phyloP scores from a whole-genome alignment of 2,329 filamentous ascomycete species.

The Torrubiellomyces zombiae region DNA sequence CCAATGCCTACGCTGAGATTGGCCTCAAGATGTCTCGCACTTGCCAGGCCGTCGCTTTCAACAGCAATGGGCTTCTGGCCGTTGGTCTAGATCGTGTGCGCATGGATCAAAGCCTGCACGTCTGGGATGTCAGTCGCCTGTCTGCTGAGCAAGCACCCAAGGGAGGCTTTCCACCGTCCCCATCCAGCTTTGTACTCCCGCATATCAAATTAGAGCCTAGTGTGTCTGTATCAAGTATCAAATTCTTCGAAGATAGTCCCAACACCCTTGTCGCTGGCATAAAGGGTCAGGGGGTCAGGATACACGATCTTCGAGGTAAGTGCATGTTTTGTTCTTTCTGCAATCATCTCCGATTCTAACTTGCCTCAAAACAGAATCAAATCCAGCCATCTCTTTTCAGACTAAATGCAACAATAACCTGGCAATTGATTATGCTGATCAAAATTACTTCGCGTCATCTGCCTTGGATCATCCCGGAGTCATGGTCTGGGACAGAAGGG shows the following conservation, averaged over 20 bases:
- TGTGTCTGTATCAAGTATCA: conserved; percentile 66
- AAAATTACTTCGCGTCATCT: conserved; percentile 73
- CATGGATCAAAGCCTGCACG: conserved; percentile 67
- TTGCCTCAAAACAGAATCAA: conserved; percentile 21
- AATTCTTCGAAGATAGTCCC: conserved; percentile 65
- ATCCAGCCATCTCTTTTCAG: conserved; percentile 39
- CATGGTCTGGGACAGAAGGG: conserved; percentile 63
- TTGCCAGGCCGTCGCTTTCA: conserved; percentile 72
- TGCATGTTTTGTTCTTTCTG: not conserved
- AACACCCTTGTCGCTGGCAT: conserved; percentile 61
- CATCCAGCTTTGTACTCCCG: conserved; percentile 36
- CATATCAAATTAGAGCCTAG: conserved; percentile 43
- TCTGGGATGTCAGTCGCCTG: conserved; percentile 60
- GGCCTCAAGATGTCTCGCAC: conserved; percentile 59
- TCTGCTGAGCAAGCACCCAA: conserved; percentile 28
- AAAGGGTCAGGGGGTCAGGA: conserved; percentile 55
- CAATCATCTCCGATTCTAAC: not conserved
- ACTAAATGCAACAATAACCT: conserved; percentile 56
- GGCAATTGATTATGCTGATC: conserved; percentile 62
- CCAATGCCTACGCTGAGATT: conserved; percentile 47
- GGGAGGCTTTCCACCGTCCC: conserved; percentile 32
- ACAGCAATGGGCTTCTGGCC: conserved; percentile 51
- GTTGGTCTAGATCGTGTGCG: conserved; percentile 67
- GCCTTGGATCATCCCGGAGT: conserved; percentile 58
- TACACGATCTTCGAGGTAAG: conserved; percentile 64